Evolutionary conservation across 371 early-diverging fungal genomes (phyloP), one percentile per base, ranked within the genome.

Genomic region (Zychaea mexicana): DNA sequence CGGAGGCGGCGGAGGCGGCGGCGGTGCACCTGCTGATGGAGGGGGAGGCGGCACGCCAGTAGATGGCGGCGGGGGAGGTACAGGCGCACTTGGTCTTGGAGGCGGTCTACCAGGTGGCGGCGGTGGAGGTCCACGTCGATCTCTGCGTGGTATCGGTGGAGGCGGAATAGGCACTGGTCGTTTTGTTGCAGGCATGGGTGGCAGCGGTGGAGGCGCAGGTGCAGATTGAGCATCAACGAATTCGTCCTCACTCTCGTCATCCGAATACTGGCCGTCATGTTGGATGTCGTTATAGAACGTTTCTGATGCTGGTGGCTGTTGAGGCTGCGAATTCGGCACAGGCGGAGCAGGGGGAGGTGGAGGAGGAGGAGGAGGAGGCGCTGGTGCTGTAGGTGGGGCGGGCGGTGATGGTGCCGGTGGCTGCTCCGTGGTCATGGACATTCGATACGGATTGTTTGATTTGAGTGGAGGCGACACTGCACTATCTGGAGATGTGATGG

Each of bases 141-240:
- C 68, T 64, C 68, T 38, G 47, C 61, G 62, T 17, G 73, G 74
- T 53, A 72, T 56, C 39, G 75, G 79, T 12, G 79, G 79, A 9
- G 76, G 76, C 3, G 71, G 62, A 2, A 74, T 74, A 24, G 74
- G 66, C 2, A 62, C 60, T 2, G 67, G 38, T 26, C 62, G 62
- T 30, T 52, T 60, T 19, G 60, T 28, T 21, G 64, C 26, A 15
- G 73, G 67, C 68, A 67, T 60, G 3, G 73, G 66, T 33, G 74
- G 71, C 27, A 39, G 32, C 2, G 58, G 52, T 52, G 56, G 49
- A 17, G 47, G 31, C 45, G 47, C 19, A 17, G 60, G 55, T 17
- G 33, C 28, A 30, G 55, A 30, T 24, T 24, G 49, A 49, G 49
- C 49, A 49, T 49, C 49, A 19, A 49, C 49, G 24, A 49, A 49